A percentile compares a stretch with the other conserved stretches of the same genome.
These are phyloP conservation scores for Pseudomonodictys pantanalensis DNA, from an alignment of 495 filamentous ascomycete genomes.

Conservation along the genomic window DNA sequence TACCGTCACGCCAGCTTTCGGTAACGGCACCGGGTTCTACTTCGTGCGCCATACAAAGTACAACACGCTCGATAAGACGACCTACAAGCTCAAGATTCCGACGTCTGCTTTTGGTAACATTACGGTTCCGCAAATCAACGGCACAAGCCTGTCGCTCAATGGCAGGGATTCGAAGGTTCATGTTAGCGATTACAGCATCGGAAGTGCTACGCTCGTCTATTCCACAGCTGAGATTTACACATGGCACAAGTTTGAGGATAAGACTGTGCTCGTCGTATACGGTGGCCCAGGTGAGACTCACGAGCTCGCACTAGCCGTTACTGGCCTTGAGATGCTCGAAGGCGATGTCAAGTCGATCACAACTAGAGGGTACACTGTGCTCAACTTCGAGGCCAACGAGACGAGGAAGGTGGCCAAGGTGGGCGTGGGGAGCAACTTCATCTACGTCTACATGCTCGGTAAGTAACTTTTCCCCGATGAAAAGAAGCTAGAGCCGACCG, in stretches of 20 bases:
- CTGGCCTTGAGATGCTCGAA: constrained; percentile 47
- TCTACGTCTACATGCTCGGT: constrained; percentile 55
- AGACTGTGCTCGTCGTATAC: constrained; percentile 66
- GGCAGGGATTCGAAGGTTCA: constrained; percentile 75
- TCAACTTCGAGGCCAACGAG: constrained; percentile 54
- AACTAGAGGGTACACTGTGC: constrained; percentile 45
- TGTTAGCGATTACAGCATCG: constrained; percentile 70
- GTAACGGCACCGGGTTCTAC: constrained; percentile 49
- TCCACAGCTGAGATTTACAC: constrained; percentile 60
- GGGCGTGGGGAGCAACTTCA: constrained; percentile 39
- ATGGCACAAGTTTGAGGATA: constrained; percentile 53
- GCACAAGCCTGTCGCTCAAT: constrained; percentile 56
- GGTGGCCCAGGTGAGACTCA: constrained; percentile 68
- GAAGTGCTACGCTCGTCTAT: constrained; percentile 63
- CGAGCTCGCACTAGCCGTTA: constrained; percentile 56
- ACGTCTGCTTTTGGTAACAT: constrained; percentile 52
- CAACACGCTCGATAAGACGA: constrained; percentile 51
- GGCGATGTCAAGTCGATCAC: constrained; percentile 48
- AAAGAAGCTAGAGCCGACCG: background rate
- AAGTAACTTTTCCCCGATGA: background rate
- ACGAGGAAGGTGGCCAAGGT: constrained; percentile 55
- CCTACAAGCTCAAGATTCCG: constrained; percentile 55
- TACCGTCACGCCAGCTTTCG: constrained; percentile 25
- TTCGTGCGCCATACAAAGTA: constrained; percentile 65
- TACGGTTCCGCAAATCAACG: constrained; percentile 62